Conservation (phyloP, 2,329 filamentous ascomycete genomes). For the Fusarium vanettenii region DNA sequence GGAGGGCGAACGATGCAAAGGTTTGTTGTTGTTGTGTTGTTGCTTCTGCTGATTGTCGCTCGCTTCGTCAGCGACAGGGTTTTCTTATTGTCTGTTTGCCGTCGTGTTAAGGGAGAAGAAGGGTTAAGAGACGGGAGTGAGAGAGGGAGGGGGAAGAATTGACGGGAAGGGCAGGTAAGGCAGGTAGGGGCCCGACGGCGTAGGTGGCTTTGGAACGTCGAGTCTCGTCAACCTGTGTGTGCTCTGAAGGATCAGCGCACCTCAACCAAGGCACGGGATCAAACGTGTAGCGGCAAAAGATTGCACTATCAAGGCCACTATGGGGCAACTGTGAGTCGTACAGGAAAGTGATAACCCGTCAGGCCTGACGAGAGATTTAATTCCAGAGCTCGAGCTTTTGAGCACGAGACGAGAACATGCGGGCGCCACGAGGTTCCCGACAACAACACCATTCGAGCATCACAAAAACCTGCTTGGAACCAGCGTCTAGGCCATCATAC, state of each 20-base stretch:
- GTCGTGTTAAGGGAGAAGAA: slow-evolving; percentile 19
- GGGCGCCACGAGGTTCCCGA: not conserved
- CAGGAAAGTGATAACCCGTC: slow-evolving; percentile 9
- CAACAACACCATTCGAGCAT: slow-evolving; percentile 9
- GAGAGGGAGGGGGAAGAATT: slow-evolving; percentile 15
- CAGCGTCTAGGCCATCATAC: slow-evolving; percentile 6
- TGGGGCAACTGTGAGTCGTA: slow-evolving; percentile 34
- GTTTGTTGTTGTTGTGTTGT: slow-evolving; percentile 27
- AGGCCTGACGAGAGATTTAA: slow-evolving; percentile 36
- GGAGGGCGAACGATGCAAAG: slow-evolving; percentile 14
- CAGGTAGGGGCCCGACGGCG: slow-evolving; percentile 24
- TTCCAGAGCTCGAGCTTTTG: slow-evolving; percentile 20
- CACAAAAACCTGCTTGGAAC: slow-evolving; percentile 34
- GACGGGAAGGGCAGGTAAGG: slow-evolving; percentile 20
- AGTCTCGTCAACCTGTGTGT: slow-evolving; percentile 8
- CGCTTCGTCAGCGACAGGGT: slow-evolving; percentile 24
- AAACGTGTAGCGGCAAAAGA: slow-evolving; percentile 28
- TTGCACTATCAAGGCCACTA: slow-evolving; percentile 34
- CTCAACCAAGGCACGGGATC: slow-evolving; percentile 39
- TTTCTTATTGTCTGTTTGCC: slow-evolving; percentile 29
- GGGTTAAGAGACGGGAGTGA: slow-evolving; percentile 8
- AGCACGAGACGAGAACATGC: slow-evolving; percentile 28
- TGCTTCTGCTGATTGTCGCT: slow-evolving; percentile 31
- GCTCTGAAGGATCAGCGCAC: slow-evolving; percentile 35
- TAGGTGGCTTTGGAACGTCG: slow-evolving; percentile 32